Percentiles rank a stretch among this genome's conserved stretches.
Evolutionary conservation across 495 filamentous ascomycete species (phyloP).

Genomic region (Neurospora cerealis): DNA sequence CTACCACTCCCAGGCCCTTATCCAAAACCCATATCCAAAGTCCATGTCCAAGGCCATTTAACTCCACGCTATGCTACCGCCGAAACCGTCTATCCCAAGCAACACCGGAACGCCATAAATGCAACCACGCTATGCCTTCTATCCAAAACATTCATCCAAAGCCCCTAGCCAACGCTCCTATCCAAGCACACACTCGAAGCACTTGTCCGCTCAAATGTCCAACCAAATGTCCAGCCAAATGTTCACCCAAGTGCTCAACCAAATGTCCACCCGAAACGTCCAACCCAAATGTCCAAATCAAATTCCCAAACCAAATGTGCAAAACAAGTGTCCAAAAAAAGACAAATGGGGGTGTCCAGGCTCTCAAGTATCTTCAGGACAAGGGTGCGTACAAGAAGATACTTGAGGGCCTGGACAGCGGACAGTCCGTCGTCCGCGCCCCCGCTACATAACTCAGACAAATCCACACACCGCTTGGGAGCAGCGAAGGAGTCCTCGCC

Average conservation of each 20-base stretch:
- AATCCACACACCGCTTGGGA: neutral
- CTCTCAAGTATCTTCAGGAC: neutral
- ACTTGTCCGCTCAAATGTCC: neutral
- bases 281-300: neutral
- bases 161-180: neutral
- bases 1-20: neutral
- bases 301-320: neutral
- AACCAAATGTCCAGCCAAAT: neutral
- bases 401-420: neutral
- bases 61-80: neutral
- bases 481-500: neutral
- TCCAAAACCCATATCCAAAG: neutral
- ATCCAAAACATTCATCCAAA: neutral
- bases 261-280: neutral
- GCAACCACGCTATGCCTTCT: neutral
- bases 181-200: neutral
- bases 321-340: neutral
- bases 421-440: neutral
- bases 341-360: neutral
- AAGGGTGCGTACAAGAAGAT: no score
- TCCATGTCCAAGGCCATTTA: neutral
- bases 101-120: neutral
- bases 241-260: neutral
- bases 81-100: neutral
- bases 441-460: neutral